Conservation (phyloP, 208 protist genomes). For the Balamuthia mandrillaris region DNA sequence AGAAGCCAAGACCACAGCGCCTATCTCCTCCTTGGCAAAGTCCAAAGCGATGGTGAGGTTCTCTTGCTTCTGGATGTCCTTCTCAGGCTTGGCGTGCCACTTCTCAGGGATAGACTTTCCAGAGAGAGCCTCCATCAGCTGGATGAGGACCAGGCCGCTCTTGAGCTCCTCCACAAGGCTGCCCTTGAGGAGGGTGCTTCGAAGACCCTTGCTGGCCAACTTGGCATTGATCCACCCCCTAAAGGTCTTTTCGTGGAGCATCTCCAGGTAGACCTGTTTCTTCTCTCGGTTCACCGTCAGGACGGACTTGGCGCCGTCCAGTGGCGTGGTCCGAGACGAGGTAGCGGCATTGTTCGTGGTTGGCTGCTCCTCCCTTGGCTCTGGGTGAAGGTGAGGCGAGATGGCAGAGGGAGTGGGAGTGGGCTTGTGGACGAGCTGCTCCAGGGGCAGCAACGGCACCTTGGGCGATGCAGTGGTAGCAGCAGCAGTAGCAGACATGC, state of each 20-base stretch:
- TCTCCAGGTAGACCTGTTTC: constrained; percentile 12
- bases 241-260: constrained; percentile 46
- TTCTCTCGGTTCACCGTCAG: constrained; percentile 23
- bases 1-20: constrained; percentile 14
- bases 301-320: constrained; percentile 26
- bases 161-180: constrained; percentile 41
- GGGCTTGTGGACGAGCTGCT: too few species aligned
- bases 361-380: too few species aligned
- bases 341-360: too few species aligned
- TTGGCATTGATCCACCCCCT: constrained; percentile 63
- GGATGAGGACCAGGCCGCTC: constrained; percentile 58
- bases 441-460: too few species aligned
- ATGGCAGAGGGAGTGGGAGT: too few species aligned
- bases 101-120: constrained; percentile 20
- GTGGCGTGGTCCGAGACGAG: too few species aligned
- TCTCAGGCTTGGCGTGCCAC: constrained; percentile 7
- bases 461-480: too few species aligned
- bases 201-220: constrained; percentile 48
- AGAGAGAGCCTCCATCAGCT: constrained; percentile 20
- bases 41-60: constrained; percentile 39
- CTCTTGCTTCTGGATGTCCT: not conserved
- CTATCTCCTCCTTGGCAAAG: constrained; percentile 47
- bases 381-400: too few species aligned
- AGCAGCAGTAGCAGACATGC: too few species aligned
- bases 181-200: constrained; percentile 29